A percentile compares a stretch with the other conserved stretches of the same genome.
These are phyloP conservation scores for Agrocybe chaxingu DNA, from an alignment of 768 basidiomycete species.

Conservation along the genomic window DNA sequence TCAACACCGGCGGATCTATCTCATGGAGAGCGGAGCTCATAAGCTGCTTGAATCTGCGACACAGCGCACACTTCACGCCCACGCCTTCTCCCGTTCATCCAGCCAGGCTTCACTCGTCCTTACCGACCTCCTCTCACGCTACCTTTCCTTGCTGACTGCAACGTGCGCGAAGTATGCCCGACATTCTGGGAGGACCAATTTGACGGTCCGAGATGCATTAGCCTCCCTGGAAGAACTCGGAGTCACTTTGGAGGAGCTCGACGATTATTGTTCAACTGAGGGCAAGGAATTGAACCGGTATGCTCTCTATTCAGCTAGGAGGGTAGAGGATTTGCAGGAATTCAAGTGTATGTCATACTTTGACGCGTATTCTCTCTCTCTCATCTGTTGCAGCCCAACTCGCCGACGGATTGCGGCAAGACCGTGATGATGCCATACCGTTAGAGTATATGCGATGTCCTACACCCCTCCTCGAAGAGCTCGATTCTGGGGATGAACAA, in stretches of 20 bases:
- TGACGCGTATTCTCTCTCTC: slow-evolving; percentile 20
- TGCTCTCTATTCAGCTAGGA: slow-evolving; percentile 56
- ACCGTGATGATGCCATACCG: slow-evolving; percentile 52
- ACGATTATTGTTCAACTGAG: slow-evolving; percentile 63
- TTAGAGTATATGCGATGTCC: slow-evolving; percentile 43
- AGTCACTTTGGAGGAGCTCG: slow-evolving; percentile 64
- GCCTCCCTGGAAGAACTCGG: slow-evolving; percentile 75
- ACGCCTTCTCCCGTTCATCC: slow-evolving; percentile 75
- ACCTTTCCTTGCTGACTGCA: slow-evolving; percentile 60
- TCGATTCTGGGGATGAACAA: slow-evolving; percentile 28
- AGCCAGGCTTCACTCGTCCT: slow-evolving; percentile 66
- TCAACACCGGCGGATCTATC: slow-evolving; percentile 18
- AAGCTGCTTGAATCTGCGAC: slow-evolving; percentile 67
- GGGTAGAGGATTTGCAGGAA: slow-evolving; percentile 72
- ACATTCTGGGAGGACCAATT: slow-evolving; percentile 62
- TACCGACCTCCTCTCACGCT: slow-evolving; percentile 74
- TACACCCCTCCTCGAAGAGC: slow-evolving; percentile 29
- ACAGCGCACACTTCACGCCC: slow-evolving; percentile 70
- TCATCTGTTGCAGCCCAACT: slow-evolving; percentile 51
- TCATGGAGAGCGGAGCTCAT: slow-evolving; percentile 34
- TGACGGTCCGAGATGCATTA: slow-evolving; percentile 59
- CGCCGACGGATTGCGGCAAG: slow-evolving; percentile 51
- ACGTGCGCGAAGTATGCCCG: slow-evolving; percentile 73
- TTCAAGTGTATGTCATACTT: slow-evolving; percentile 56
- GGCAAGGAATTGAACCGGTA: slow-evolving; percentile 69